phyloP scores from a whole-genome alignment of 2,329 filamentous ascomycete genomes.

The Tolypocladium paradoxum region DNA sequence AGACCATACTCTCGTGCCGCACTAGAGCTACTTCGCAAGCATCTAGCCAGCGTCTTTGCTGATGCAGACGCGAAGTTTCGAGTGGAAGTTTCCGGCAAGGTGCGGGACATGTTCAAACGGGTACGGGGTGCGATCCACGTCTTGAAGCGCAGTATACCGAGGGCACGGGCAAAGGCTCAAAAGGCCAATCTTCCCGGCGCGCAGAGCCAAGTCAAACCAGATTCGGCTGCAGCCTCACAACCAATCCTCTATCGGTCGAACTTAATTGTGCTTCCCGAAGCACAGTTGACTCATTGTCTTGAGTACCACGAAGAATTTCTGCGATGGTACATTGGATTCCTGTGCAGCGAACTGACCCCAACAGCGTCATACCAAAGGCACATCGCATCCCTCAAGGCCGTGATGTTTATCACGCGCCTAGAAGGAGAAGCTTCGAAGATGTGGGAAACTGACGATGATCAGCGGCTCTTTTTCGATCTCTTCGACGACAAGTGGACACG shows the following conservation, averaged over 20 bases:
- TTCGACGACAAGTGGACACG: slow-evolving; percentile 44
- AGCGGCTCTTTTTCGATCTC: slow-evolving; percentile 26
- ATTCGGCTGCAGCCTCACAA: slow-evolving; percentile 9
- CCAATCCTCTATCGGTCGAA: slow-evolving; percentile 27
- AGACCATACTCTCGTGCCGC: slow-evolving; percentile 56
- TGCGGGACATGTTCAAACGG: slow-evolving; percentile 67
- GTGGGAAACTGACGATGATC: slow-evolving; percentile 28
- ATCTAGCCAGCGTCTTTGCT: slow-evolving; percentile 63
- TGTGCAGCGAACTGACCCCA: slow-evolving; percentile 63
- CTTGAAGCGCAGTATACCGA: slow-evolving; percentile 34
- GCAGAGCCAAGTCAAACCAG: slow-evolving; percentile 6
- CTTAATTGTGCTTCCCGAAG: slow-evolving; percentile 26
- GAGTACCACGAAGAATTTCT: slow-evolving; percentile 53
- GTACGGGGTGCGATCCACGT: slow-evolving; percentile 55
- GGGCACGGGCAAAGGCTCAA: slow-evolving; percentile 21
- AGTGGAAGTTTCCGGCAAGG: slow-evolving; percentile 65
- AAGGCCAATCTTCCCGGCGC: slow-evolving; percentile 15
- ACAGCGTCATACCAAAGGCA: slow-evolving; percentile 86
- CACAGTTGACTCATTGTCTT: slow-evolving; percentile 27
- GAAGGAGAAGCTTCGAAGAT: slow-evolving; percentile 46
- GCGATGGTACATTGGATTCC: slow-evolving; percentile 62
- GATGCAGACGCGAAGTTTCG: slow-evolving; percentile 82
- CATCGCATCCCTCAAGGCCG: slow-evolving; percentile 64
- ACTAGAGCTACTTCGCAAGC: slow-evolving; percentile 50
- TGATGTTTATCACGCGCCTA: slow-evolving; percentile 56